These are phyloP conservation scores for Blastobotrys parvus DNA, from an alignment of 805 yeast species.

Conservation along the genomic window DNA sequence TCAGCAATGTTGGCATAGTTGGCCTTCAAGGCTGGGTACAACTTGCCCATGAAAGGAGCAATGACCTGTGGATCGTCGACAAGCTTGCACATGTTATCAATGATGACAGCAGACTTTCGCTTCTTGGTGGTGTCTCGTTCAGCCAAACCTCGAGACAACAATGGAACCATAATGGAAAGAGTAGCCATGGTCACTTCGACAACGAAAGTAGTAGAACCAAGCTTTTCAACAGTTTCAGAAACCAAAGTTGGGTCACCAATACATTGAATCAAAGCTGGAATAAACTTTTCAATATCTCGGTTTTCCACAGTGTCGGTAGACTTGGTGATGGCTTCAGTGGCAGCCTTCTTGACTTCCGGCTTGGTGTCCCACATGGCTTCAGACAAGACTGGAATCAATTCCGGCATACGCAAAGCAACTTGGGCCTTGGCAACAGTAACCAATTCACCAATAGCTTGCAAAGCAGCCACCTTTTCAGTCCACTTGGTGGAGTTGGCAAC, in stretches of 20 bases:
- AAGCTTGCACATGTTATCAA: constrained; percentile 99
- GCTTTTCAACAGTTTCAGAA: constrained; percentile 96
- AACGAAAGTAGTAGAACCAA: constrained; percentile 99
- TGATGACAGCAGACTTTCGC: constrained; percentile 99
- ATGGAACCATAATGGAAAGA: constrained; percentile 98
- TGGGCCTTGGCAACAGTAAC: constrained; percentile 94
- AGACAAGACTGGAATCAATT: constrained; percentile 94
- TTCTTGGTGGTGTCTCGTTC: constrained; percentile 99
- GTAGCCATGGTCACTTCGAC: constrained; percentile 99
- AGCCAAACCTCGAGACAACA: constrained; percentile 97
- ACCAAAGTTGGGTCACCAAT: constrained; percentile 95
- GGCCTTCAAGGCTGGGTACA: constrained; percentile 92
- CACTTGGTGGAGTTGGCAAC: constrained; percentile 71
- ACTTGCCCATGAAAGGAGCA: constrained; percentile 95
- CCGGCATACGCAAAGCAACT: constrained; percentile 98
- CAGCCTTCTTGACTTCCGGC: constrained; percentile 94
- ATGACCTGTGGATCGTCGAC: constrained; percentile 99
- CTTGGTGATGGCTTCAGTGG: constrained; percentile 90
- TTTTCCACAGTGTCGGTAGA: constrained; percentile 96
- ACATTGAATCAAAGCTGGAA: constrained; percentile 94
- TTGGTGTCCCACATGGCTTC: constrained; percentile 99
- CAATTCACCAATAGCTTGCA: constrained; percentile 74
- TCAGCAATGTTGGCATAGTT: constrained; percentile 97
- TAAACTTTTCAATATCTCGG: constrained; percentile 99
- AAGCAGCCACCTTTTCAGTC: constrained; percentile 94